These are phyloP conservation scores for Suillus alpinus DNA, from an alignment of 768 basidiomycete genomes.

Conservation along the genomic window DNA sequence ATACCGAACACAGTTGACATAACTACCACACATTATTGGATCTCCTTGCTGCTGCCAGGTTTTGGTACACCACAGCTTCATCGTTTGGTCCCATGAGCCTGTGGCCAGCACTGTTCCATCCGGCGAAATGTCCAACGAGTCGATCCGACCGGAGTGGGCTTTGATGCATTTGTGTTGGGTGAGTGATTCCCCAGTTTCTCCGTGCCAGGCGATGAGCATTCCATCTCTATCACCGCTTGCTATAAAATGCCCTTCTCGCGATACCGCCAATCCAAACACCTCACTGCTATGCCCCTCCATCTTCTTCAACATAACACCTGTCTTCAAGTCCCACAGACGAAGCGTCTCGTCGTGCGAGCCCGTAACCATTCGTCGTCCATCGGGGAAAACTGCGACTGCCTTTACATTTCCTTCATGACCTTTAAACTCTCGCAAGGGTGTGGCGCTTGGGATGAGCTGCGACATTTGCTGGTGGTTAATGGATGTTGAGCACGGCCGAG, in stretches of 20 bases:
- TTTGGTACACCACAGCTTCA: no score
- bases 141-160: no score
- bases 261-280: neutral
- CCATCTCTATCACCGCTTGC: accelerated
- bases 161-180: neutral
- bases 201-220: neutral
- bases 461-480: neutral
- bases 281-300: neutral
- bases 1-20: no score
- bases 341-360: neutral
- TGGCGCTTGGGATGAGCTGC: neutral
- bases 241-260: neutral
- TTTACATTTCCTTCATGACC: neutral
- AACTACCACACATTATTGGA: no score
- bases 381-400: neutral
- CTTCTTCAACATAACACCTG: neutral
- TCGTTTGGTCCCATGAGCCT: no score
- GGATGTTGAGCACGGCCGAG: neutral
- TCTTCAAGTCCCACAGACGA: neutral
- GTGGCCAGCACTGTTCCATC: no score
- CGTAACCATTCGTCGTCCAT: neutral
- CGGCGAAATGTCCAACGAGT: no score
- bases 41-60: no score
- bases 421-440: neutral
- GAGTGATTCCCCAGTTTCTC: neutral